Conservation (phyloP, 495 filamentous ascomycete genomes). For the Annulohypoxylon moriforme region DNA sequence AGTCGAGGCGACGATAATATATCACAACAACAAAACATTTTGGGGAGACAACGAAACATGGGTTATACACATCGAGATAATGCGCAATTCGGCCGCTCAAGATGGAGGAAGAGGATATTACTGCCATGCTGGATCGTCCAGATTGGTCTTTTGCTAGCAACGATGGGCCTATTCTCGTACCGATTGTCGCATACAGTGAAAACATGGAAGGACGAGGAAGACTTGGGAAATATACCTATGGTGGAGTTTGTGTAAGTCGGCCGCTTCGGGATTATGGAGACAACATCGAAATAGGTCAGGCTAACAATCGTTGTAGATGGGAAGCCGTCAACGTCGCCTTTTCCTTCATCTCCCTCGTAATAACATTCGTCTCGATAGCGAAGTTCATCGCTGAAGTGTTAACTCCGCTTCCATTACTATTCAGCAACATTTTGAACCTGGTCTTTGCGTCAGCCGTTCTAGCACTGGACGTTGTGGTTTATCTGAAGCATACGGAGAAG, state of each 20-base stretch:
- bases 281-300: background rate
- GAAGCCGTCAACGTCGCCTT: constrained; percentile 59
- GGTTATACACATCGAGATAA: constrained; percentile 54
- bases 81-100: constrained; percentile 55
- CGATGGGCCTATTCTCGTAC: constrained; percentile 62
- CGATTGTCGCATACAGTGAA: constrained; percentile 56
- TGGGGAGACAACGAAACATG: constrained; percentile 25
- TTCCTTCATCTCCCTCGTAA: constrained; percentile 54
- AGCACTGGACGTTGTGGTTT: constrained; percentile 58
- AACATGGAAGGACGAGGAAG: constrained; percentile 52
- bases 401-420: constrained; percentile 59
- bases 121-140: constrained; percentile 57
- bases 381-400: constrained; percentile 56
- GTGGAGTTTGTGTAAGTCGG: constrained; percentile 61
- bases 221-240: constrained; percentile 50
- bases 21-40: background rate
- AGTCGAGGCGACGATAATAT: background rate
- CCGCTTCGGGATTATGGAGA: background rate
- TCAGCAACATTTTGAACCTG: constrained; percentile 58
- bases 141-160: constrained; percentile 51
- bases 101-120: constrained; percentile 56
- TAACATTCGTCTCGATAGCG: constrained; percentile 56
- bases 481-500: constrained; percentile 50
- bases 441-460: constrained; percentile 55
- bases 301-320: constrained; percentile 52